Evolutionary conservation across 441 rosid genomes (phyloP).

Genomic region (Pelargonium myrrhifolium): DNA sequence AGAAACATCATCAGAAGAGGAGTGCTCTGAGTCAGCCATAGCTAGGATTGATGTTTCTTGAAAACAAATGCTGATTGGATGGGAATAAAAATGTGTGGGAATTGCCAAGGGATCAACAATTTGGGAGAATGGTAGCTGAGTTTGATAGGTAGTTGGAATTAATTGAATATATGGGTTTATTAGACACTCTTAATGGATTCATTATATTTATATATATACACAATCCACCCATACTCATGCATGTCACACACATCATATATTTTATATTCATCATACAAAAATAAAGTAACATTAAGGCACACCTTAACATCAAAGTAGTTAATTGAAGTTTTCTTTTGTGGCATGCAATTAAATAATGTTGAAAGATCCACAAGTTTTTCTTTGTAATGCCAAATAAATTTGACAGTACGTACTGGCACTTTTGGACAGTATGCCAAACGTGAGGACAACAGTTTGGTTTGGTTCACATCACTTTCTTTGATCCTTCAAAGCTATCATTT

Average conservation of each 20-base stretch:
- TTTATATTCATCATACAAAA: neutral
- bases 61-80: neutral
- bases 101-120: neutral
- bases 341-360: neutral
- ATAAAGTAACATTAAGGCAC: too few species aligned
- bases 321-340: neutral
- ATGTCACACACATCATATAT: neutral
- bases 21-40: conserved; percentile 32
- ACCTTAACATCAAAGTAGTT: neutral
- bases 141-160: conserved; percentile 2
- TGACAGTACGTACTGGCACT: neutral
- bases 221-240: neutral
- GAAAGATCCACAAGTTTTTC: neutral
- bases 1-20: conserved; percentile 26
- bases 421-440: neutral
- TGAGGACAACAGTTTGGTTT: neutral
- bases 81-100: neutral
- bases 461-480: neutral
- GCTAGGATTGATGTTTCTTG: neutral
- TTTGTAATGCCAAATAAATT: neutral
- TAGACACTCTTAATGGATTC: neutral
- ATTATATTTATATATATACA: neutral
- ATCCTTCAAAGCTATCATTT: neutral
- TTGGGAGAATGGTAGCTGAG: conserved; percentile 1
- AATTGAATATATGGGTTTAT: too few species aligned